These are phyloP conservation scores for Cladosporium sp. DNA, from an alignment of 2,329 filamentous ascomycete genomes.

Conservation along the genomic window DNA sequence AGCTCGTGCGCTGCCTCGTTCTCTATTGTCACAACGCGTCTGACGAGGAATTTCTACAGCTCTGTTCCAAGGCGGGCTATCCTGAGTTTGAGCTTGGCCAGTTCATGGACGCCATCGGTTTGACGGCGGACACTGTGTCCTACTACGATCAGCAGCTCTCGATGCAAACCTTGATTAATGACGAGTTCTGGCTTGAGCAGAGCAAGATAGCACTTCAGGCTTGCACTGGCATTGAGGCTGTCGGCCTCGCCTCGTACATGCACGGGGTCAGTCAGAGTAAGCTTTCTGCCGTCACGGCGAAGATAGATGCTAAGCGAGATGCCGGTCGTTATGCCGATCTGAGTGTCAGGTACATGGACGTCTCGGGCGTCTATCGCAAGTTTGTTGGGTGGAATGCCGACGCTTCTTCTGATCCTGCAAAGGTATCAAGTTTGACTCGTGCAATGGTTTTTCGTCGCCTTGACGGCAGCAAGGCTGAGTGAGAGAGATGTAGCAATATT, in stretches of 20 bases:
- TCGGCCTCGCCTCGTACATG: too few species aligned
- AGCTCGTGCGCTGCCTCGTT: slow-evolving; percentile 17
- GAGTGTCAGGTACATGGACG: neutral
- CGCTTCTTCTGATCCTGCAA: neutral
- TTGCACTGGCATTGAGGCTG: too few species aligned
- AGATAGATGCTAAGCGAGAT: neutral
- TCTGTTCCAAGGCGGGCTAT: neutral
- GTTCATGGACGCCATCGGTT: neutral
- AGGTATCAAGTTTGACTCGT: neutral
- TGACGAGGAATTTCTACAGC: slow-evolving; percentile 2
- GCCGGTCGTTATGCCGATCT: neutral
- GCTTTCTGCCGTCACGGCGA: neutral
- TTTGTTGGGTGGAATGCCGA: neutral
- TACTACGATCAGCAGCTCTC: neutral
- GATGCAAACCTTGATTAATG: too few species aligned
- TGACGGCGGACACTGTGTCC: neutral
- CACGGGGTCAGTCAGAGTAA: neutral
- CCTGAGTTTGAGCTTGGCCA: neutral
- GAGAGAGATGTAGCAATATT: too few species aligned
- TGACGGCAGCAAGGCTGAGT: neutral
- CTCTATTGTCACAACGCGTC: slow-evolving; percentile 1
- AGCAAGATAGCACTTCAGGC: too few species aligned
- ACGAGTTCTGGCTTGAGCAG: too few species aligned
- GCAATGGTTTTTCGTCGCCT: slow-evolving; percentile 3
- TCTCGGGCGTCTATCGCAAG: neutral